Base-by-base conservation (phyloP, 257 asterid species). In the Rehmannia glutinosa region DNA sequence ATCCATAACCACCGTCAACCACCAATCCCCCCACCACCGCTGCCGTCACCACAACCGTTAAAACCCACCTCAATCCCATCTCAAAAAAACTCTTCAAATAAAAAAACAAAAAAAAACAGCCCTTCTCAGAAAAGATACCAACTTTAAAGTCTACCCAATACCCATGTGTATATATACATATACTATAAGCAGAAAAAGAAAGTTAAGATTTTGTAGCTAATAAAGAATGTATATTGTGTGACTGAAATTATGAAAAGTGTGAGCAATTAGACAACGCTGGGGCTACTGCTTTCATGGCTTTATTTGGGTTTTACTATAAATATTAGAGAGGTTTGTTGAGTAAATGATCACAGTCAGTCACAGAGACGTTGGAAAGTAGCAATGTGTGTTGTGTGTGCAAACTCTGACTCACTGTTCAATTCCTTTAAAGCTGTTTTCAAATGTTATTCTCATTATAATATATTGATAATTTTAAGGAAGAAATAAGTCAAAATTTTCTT, bases 1-100 rank as follows among this genome's bases (percentile, higher is more conserved):
- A 80, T 38, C 83, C 86, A 65, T 73, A 57, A 16, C 64, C 83
- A 27, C 81, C 39, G 25, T 80, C 75, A 41, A 77, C 77, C 41
- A 85, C 41, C 23, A 79, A 20, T 23, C 79, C 71, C 47, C 52
- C 46, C 58, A 72, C 78, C 49, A 69, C 72, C 53, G 57, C n/a
- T 16, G 75, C 71, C 27, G 77, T 67, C 65, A 72, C 79, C 66
- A 61, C 10, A 12, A 46, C 2, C 25, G 16, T 19, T 36, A 12
- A 56, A 70, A 75, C 50, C 82, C 80, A 73, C 71, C 64, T 50
- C 49, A 70, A 19, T 9, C 73, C 79, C 85, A 82, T 70, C 50
- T 61, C 72, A 53, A 24, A 38, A 75, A 75, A 59, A 66, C 43
- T 9, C 57, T 66, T 35, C 52, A 39, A 45, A n/a, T n/a, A n/a